These are phyloP conservation scores for Coleophoma cylindrospora DNA, from an alignment of 2,329 filamentous ascomycete species.

Conservation along the genomic window DNA sequence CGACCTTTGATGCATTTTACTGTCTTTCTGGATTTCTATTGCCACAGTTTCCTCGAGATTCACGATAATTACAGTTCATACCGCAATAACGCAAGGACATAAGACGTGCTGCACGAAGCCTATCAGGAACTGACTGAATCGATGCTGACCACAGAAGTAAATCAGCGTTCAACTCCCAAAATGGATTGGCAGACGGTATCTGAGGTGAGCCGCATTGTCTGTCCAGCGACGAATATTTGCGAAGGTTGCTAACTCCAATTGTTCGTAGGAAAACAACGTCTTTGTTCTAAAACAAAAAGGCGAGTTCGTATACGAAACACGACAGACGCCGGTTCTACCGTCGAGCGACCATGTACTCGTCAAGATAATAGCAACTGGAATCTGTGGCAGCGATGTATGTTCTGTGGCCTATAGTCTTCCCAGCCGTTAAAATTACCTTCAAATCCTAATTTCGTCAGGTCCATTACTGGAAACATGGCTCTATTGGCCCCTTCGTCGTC, in stretches of 20 bases:
- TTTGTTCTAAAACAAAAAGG: constrained; percentile 1
- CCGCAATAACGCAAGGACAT: too few species aligned
- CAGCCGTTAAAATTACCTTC: background rate
- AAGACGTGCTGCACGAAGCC: too few species aligned
- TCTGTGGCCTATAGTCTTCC: background rate
- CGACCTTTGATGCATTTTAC: too few species aligned
- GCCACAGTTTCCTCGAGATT: too few species aligned
- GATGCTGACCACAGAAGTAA: too few species aligned
- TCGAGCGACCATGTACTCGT: background rate
- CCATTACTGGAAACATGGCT: constrained; percentile 34
- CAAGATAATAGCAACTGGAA: background rate
- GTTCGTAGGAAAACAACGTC: background rate
- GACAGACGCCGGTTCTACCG: constrained; percentile 1
- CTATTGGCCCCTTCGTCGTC: constrained; percentile 40
- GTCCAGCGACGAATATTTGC: too few species aligned
- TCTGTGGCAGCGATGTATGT: background rate
- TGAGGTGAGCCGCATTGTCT: too few species aligned
- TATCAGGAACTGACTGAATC: too few species aligned
- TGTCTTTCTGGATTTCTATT: too few species aligned
- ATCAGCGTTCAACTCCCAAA: too few species aligned
- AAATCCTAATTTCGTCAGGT: background rate
- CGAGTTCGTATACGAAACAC: constrained; percentile 4
- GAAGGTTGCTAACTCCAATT: background rate
- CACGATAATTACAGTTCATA: too few species aligned
- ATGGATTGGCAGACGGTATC: too few species aligned